phyloP scores from a whole-genome alignment of 2,329 filamentous ascomycete genomes.

The Pseudocercospora vitis region DNA sequence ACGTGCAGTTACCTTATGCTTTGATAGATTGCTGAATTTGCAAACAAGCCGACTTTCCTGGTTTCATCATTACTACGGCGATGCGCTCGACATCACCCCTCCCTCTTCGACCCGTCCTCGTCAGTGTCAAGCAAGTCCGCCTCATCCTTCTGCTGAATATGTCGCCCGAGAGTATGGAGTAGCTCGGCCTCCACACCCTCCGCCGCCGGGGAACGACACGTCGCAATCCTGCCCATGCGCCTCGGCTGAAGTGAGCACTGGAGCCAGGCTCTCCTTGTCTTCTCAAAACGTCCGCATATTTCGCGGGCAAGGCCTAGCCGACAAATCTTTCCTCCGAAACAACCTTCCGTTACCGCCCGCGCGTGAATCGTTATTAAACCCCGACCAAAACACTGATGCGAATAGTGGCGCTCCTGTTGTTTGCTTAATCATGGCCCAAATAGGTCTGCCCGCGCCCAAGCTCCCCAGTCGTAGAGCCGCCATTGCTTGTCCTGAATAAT shows the following conservation, averaged over 20 bases:
- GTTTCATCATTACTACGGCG: background rate
- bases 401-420: background rate
- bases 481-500: too few relatives aligned
- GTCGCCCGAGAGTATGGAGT: slow-evolving; percentile 4
- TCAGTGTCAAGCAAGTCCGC: background rate
- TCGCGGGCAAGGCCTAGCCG: background rate
- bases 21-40: too few relatives aligned
- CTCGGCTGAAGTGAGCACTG: background rate
- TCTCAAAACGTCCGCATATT: background rate
- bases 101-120: background rate
- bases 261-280: background rate
- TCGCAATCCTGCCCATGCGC: background rate
- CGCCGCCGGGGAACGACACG: too few relatives aligned
- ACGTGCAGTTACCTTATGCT: too few relatives aligned
- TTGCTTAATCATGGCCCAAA: background rate
- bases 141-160: too few relatives aligned
- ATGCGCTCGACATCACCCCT: background rate
- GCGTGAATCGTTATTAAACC: too few relatives aligned
- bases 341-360: background rate
- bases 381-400: background rate
- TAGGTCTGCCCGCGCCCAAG: background rate
- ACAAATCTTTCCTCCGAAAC: background rate
- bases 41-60: background rate
- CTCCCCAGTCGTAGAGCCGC: background rate
- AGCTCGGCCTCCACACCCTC: too few relatives aligned